Conservation (phyloP, 768 basidiomycete species). For the Trametes villosa region DNA sequence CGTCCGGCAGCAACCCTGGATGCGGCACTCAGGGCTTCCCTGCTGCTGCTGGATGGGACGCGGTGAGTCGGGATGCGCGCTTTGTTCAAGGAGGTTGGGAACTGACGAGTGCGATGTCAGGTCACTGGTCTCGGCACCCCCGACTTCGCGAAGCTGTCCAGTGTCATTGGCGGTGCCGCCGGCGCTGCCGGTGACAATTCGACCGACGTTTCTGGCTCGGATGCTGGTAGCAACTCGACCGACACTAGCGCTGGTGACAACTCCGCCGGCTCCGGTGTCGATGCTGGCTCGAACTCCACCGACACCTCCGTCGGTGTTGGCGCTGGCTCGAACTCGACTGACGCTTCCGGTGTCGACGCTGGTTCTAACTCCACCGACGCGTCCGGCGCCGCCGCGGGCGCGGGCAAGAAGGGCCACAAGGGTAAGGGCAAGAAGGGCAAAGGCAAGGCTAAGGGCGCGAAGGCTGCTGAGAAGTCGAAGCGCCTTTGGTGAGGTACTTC, state of each 20-base stretch:
- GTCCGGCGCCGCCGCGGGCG: not conserved
- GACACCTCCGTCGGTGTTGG: not conserved
- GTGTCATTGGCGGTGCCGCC: conserved; percentile 16
- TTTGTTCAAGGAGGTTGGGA: not conserved
- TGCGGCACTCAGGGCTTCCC: conserved; percentile 41
- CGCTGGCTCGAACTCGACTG: not conserved
- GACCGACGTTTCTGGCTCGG: not conserved
- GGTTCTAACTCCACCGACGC: not conserved
- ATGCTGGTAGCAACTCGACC: not conserved
- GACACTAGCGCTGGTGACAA: not conserved
- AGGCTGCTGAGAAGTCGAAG: not conserved
- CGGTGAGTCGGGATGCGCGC: conserved; percentile 26
- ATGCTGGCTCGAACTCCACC: conserved; percentile 5
- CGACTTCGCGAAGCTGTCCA: conserved; percentile 45
- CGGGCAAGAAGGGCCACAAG: not conserved
- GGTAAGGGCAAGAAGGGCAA: conserved; percentile 5
- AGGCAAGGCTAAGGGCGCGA: not conserved
- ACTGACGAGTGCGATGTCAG: no score
- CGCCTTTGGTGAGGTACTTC: not conserved
- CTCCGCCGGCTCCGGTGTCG: not conserved
- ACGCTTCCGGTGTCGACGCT: not conserved
- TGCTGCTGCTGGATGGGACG: conserved; percentile 38
- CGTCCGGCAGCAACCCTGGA: conserved; percentile 27
- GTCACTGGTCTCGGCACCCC: conserved; percentile 71
- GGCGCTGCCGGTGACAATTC: conserved; percentile 1